Evolutionary conservation across 192 early-diverging fungal genomes (phyloP).

Genomic region (Backusella macrospora): DNA sequence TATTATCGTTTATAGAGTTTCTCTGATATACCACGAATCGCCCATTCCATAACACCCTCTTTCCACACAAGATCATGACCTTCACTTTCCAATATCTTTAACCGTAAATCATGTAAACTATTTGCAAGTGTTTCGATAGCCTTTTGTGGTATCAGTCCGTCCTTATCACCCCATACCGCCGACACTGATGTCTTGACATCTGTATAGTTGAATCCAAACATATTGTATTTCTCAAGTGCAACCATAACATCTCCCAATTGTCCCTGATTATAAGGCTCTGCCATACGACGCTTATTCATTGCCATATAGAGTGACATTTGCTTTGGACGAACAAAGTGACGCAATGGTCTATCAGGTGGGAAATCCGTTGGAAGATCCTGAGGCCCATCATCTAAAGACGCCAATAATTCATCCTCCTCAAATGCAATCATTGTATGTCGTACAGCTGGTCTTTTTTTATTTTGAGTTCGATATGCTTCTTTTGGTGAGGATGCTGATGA

Average conservation of each 20-base stretch:
- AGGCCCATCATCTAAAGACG: slow-evolving; percentile 30
- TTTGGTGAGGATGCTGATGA: background rate
- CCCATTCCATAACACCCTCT: slow-evolving; percentile 46
- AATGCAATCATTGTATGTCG: slow-evolving; percentile 23
- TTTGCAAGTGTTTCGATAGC: slow-evolving; percentile 39
- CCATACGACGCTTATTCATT: slow-evolving; percentile 40
- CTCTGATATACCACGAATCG: slow-evolving; percentile 39
- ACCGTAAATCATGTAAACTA: slow-evolving; percentile 33
- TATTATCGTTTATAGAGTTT: background rate
- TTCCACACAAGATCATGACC: slow-evolving; percentile 47
- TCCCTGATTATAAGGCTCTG: slow-evolving; percentile 36
- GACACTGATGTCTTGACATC: slow-evolving; percentile 34
- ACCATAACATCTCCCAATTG: slow-evolving; percentile 41
- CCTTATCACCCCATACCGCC: slow-evolving; percentile 46
- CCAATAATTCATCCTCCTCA: slow-evolving; percentile 39
- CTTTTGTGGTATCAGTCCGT: slow-evolving; percentile 35
- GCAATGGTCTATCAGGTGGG: slow-evolving; percentile 42
- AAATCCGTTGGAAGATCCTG: slow-evolving; percentile 40
- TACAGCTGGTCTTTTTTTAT: background rate
- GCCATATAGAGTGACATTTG: slow-evolving; percentile 39
- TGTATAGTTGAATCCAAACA: slow-evolving; percentile 40
- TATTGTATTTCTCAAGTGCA: slow-evolving; percentile 44
- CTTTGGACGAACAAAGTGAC: slow-evolving; percentile 41
- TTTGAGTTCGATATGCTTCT: no score
- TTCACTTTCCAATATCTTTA: slow-evolving; percentile 45